phyloP scores from a whole-genome alignment of 176 grass and related monocot genomes.

The Carex scoparia region DNA sequence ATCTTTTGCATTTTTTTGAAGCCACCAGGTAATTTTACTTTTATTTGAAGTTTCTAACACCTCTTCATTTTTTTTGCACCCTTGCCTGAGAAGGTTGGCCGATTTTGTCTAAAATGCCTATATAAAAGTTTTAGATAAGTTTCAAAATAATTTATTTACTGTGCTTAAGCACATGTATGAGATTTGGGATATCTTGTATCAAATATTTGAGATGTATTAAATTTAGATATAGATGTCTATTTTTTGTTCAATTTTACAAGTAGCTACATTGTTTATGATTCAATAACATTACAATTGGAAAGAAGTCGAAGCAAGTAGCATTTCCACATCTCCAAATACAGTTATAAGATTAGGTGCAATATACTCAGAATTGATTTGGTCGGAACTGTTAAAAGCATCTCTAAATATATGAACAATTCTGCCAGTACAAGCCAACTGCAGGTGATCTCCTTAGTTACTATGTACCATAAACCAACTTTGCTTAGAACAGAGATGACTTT shows the following conservation, averaged over 20 bases:
- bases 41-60: background rate
- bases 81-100: background rate
- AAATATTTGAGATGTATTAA: background rate
- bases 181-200: background rate
- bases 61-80: background rate
- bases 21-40: background rate
- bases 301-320: background rate
- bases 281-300: background rate
- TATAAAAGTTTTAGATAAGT: background rate
- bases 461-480: no score
- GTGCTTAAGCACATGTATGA: conserved; percentile 14
- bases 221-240: background rate
- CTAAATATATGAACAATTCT: background rate
- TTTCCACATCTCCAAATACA: background rate
- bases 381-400: background rate
- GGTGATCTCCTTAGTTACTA: background rate
- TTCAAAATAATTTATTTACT: background rate
- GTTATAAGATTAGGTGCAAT: background rate
- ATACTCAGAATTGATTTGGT: background rate
- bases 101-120: background rate
- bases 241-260: background rate
- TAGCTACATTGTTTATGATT: background rate
- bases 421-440: background rate
- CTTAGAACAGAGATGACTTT: no score
- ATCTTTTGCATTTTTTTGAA: background rate